Evolutionary conservation across 164 flowering plant genomes (phyloP), one percentile per base, ranked within the genome.

Genomic region (Piper longum): DNA sequence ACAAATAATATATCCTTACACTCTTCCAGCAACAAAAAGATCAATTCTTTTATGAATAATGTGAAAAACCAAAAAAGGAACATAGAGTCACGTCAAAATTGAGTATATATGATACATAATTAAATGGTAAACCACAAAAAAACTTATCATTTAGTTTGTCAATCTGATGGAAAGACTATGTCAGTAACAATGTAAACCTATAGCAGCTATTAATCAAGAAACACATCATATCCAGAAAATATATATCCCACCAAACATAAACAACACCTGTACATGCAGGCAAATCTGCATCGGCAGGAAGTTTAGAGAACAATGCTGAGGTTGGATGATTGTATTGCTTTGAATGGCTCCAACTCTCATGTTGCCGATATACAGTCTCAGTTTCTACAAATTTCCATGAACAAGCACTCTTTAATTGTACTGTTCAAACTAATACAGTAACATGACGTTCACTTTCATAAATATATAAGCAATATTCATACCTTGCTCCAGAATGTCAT

Each of bases 211-310:
- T 2, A 5, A 48, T 48, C 52, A 48, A 3, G 52, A 48, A 48
- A 48, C 12, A 48, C 14, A 9, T 48, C 9, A 48, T 9, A 12
- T 2, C 12, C 14, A 48, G 52, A 44, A 44, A 48, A 26, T 26
- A 26, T 26, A 26, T 48, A 12, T 48, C 14, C 14, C 52, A 12
- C 9, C 48, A 48, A 48, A 48, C 52, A 5, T 48, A 14, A 9
- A 9, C 14, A 48, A 48, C 71, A 85, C 98, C 89, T 67, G 92
- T 82, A 71, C 89, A 87, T 58, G 98, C 79, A 17, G 98, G 96
- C 55, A 84, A 77, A 78, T 80, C 87, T 63, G 95, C 98, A 76
- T 87, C 74, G 64, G 74, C 75, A 60, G 98, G 98, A 79, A 92
- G 95, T 66, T 87, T 87, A 18, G 73, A 76, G 62, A 95, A 95